These are phyloP conservation scores for Boletus rufocinnamomeus DNA, from an alignment of 768 basidiomycete genomes.

Conservation along the genomic window DNA sequence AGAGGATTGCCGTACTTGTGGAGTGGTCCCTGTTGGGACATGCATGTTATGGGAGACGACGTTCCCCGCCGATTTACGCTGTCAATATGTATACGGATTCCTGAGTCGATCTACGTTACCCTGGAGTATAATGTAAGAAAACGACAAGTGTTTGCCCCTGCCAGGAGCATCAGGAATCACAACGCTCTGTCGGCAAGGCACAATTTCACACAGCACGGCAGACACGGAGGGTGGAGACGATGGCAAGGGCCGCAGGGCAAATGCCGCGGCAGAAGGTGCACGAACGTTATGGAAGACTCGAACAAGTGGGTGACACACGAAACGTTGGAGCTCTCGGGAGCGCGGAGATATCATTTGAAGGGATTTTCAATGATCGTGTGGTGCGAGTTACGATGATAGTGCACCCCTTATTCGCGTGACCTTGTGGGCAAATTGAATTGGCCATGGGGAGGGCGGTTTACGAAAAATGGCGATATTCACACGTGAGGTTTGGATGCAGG, in stretches of 20 bases:
- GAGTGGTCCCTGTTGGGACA: not conserved
- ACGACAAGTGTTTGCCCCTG: conserved; percentile 1
- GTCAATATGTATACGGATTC: conserved; percentile 15
- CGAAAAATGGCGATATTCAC: not conserved
- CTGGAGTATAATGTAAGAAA: not conserved
- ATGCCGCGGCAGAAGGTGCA: conserved; percentile 9
- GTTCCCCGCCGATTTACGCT: conserved; percentile 10
- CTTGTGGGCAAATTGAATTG: no score
- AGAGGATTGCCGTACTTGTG: conserved; percentile 18
- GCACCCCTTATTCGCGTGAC: not conserved
- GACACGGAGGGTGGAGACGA: not conserved
- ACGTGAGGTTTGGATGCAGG: no score
- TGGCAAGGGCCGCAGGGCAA: not conserved
- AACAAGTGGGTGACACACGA: not conserved
- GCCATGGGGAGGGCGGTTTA: not conserved
- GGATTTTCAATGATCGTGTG: no score
- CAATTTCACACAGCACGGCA: conserved; percentile 11
- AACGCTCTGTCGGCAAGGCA: conserved; percentile 7
- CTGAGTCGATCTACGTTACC: conserved; percentile 19
- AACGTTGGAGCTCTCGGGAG: not conserved
- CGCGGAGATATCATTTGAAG: not conserved
- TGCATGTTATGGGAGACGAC: not conserved
- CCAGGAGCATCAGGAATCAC: not conserved
- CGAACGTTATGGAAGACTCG: not conserved
- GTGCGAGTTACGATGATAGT: not conserved